Base-by-base conservation (phyloP, 177 flowering plant species). In the Vitis hybrid region DNA sequence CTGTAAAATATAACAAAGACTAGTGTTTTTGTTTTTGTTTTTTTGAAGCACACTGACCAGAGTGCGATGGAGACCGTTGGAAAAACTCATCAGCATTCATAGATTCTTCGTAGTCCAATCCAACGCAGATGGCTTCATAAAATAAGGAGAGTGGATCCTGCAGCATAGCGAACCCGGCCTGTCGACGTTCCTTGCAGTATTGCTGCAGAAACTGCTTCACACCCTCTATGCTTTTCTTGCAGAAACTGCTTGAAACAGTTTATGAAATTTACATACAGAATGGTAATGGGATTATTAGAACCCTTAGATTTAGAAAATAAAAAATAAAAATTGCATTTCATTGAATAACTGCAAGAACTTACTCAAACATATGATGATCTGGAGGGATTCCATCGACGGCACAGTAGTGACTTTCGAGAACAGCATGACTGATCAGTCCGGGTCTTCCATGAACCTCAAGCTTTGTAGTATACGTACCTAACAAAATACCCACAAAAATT, bases 381-480 rank as follows among this genome's bases (percentile, higher is more conserved):
- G 0, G 55, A 51, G 15, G 76, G 50, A 65, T 45, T 29, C 14
- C 45, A 33, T 2, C 66, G 55, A 59, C 29, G 3, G 1, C 39
- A 16, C 5, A 56, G 1, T 7, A 19, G 55, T 31, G 70, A 31
- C 29, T 74, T 65, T 80, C 82, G 2, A 79, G 79, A 72, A 85
- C 72, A 2, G 86, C 93, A 51, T 90, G 96, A 66, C 78, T 78
- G 66, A 90, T 80, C 29, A 81, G 26, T 2, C 93, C 93, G 16
- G 87, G 60, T 73, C 81, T 78, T 64, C 96, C 93, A 79, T 87
- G 88, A 66, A 90, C 78, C 72, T 82, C 93, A 57, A 90, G 87
- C 69, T 73, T 90, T 3, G 74, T 68, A 5, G 75, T 65, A 15
- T 57, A 60, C 1, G 10, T 70, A 5, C 86, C 88, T 90, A 20